phyloP scores from a whole-genome alignment of 257 asterid genomes.

The Salvia splendens region DNA sequence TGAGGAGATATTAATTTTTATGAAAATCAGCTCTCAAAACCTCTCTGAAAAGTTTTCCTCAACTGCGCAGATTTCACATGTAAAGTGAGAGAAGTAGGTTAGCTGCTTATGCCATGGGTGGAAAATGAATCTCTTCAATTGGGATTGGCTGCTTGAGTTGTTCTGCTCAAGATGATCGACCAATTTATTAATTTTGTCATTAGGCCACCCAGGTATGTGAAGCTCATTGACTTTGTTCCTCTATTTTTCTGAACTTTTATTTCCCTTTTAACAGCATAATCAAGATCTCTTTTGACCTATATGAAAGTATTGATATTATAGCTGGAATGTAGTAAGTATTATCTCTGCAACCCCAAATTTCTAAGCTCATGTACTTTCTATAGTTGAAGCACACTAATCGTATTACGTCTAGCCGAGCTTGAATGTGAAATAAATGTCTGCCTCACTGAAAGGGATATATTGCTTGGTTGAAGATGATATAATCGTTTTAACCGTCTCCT shows the following conservation, averaged over 20 bases:
- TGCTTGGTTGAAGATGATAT: too few relatives aligned
- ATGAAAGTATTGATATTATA: background rate
- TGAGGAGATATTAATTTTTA: background rate
- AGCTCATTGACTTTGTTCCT: background rate
- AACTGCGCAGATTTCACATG: constrained; percentile 21
- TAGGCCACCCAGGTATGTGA: constrained; percentile 89
- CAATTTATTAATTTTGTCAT: constrained; percentile 95
- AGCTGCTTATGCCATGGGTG: constrained; percentile 35
- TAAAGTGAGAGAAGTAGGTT: constrained; percentile 20
- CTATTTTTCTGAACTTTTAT: background rate
- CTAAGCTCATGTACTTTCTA: too few relatives aligned
- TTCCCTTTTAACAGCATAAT: background rate
- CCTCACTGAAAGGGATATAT: too few relatives aligned
- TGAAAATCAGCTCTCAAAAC: background rate
- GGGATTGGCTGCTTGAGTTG: constrained; percentile 35
- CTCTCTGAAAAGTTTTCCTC: constrained; percentile 22
- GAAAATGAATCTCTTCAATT: constrained; percentile 27
- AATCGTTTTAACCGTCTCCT: too few relatives aligned
- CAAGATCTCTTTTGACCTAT: background rate
- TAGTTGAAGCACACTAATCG: too few relatives aligned
- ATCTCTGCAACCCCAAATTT: too few relatives aligned
- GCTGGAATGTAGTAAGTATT: too few relatives aligned
- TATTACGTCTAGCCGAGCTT: too few relatives aligned
- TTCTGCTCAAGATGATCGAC: constrained; percentile 73
- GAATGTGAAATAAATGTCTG: too few relatives aligned